Conservation (phyloP, 164 flowering plant species). For the Platanus orientalis region DNA sequence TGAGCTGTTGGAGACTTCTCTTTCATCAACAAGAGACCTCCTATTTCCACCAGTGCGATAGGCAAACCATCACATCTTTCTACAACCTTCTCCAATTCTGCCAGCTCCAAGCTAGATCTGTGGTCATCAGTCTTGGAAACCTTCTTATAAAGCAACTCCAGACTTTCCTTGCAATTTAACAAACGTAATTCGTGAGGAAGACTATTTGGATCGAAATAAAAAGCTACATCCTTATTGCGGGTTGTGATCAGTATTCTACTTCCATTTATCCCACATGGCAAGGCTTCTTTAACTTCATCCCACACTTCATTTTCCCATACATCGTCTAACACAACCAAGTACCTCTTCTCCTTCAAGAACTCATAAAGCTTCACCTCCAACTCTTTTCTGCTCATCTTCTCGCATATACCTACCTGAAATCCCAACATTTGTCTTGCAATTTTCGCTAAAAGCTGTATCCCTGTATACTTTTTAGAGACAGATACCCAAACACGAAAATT, state of each 20-base stretch:
- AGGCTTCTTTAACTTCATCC: constrained; percentile 15
- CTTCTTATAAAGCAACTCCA: constrained; percentile 23
- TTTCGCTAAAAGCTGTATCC: constrained; percentile 10
- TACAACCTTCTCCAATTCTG: neutral
- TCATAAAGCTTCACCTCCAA: constrained; percentile 4
- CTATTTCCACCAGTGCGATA: constrained; percentile 10
- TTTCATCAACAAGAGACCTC: constrained; percentile 4
- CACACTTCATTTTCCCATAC: no score
- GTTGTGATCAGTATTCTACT: constrained; percentile 32
- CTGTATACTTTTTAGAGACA: constrained; percentile 23
- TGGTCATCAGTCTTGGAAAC: neutral
- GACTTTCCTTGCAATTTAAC: constrained; percentile 19
- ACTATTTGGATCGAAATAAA: constrained; percentile 7
- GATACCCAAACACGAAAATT: constrained; percentile 18
- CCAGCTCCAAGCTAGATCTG: neutral
- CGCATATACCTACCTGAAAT: neutral
- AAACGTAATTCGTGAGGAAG: constrained; percentile 7
- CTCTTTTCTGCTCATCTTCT: constrained; percentile 3
- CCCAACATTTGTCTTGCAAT: constrained; percentile 2
- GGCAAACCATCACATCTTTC: constrained; percentile 16
- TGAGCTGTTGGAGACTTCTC: neutral
- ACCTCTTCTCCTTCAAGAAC: constrained; percentile 8
- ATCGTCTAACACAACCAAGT: no score
- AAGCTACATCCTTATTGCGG: constrained; percentile 21
- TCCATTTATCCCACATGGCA: constrained; percentile 15